These are phyloP conservation scores for Stentor coeruleus DNA, from an alignment of 73 alveolate genomes.

Conservation along the genomic window DNA sequence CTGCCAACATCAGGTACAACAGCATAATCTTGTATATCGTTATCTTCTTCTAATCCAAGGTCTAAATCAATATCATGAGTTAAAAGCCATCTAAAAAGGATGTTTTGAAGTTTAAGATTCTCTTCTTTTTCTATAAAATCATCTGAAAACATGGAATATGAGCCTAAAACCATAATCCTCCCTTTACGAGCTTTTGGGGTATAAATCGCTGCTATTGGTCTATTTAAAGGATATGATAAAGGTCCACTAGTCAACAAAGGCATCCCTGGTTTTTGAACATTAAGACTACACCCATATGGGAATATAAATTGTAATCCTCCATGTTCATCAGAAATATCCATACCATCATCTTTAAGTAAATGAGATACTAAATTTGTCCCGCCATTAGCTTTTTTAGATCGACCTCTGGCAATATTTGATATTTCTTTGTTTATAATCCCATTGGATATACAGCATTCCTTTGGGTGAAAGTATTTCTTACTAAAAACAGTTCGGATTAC, in stretches of 20 bases:
- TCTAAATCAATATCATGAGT: constrained; percentile 35
- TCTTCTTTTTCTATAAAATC: constrained; percentile 50
- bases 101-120: constrained; percentile 72
- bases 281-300: constrained; percentile 92
- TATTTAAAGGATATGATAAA: constrained; percentile 84
- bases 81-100: constrained; percentile 74
- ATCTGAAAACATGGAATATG: constrained; percentile 45
- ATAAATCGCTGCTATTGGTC: constrained; percentile 31
- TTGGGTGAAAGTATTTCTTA: constrained; percentile 88
- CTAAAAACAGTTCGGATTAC: constrained; percentile 85
- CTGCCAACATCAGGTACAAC: constrained; percentile 97
- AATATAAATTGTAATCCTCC: constrained; percentile 64
- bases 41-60: constrained; percentile 36
- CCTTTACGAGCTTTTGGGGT: constrained; percentile 35
- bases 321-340: constrained; percentile 51
- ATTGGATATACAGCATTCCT: constrained; percentile 75
- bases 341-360: constrained; percentile 47
- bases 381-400: constrained; percentile 45
- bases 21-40: constrained; percentile 65
- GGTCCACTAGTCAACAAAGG: constrained; percentile 85
- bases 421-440: constrained; percentile 71
- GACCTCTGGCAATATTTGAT: background rate
- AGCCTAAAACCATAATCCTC: constrained; percentile 50
- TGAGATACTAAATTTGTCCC: constrained; percentile 45
- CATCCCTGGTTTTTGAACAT: constrained; percentile 65